Percentiles rank a stretch among this genome's conserved stretches.
Evolutionary conservation across 129 eudicot species (phyloP).

Genomic region (Heracleum sosnowskyi): DNA sequence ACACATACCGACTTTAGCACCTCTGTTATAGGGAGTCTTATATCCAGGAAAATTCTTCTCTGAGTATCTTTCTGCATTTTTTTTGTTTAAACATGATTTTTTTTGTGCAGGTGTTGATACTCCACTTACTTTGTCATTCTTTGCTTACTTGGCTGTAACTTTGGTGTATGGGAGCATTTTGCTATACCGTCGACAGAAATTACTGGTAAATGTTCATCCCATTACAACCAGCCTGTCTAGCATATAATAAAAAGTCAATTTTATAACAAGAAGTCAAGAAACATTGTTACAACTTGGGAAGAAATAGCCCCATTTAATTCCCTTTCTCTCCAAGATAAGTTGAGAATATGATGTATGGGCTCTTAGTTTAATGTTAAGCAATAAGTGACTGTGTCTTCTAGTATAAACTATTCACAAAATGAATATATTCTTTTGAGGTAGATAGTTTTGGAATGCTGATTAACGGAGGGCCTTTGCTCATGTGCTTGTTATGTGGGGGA

Average conservation of each 20-base stretch:
- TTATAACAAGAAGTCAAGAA: background rate
- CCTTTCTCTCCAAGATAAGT: background rate
- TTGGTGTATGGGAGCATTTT: conserved; percentile 59
- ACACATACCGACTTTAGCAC: background rate
- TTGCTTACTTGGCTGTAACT: conserved; percentile 34
- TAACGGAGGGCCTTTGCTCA: background rate
- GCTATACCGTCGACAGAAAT: conserved; percentile 43
- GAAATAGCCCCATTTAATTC: background rate
- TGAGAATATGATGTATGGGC: background rate
- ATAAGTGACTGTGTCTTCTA: background rate
- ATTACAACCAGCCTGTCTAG: background rate
- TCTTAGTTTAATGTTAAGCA: background rate
- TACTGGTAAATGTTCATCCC: conserved; percentile 28
- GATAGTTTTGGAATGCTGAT: background rate
- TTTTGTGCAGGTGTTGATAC: conserved; percentile 51
- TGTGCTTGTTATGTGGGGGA: background rate
- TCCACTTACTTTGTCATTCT: conserved; percentile 56
- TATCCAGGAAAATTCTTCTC: background rate
- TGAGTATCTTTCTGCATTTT: too few relatives aligned
- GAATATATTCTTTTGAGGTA: background rate
- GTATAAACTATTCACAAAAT: background rate
- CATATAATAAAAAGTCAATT: background rate
- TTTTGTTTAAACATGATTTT: background rate
- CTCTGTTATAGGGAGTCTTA: background rate
- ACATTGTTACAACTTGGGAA: background rate